phyloP scores from a whole-genome alignment of 148 eudicot genomes.

The Vaccinium vitisidaea region DNA sequence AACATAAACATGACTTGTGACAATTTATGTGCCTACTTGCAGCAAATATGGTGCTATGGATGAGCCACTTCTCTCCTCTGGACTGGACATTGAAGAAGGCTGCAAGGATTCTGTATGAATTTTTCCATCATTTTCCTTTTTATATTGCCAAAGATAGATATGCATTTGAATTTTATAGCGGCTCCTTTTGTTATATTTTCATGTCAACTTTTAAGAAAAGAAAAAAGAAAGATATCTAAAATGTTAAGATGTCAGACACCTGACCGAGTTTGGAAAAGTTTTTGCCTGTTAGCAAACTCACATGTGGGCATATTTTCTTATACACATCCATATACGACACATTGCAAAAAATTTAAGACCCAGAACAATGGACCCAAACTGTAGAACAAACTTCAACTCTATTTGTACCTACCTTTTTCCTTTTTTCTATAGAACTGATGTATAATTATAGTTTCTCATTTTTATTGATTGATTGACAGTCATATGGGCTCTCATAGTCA shows the following conservation, averaged over 20 bases:
- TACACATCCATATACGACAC: background rate
- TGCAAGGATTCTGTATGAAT: conserved; percentile 39
- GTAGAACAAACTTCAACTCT: background rate
- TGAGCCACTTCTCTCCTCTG: conserved; percentile 57
- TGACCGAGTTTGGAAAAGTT: background rate
- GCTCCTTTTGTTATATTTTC: conserved; percentile 9
- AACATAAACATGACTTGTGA: background rate
- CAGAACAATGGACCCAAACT: background rate
- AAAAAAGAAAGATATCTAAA: background rate
- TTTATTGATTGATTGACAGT: background rate
- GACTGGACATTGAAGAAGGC: conserved; percentile 49
- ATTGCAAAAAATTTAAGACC: background rate
- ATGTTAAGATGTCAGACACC: background rate
- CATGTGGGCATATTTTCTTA: background rate
- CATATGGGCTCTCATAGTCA: background rate
- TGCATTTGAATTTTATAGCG: background rate
- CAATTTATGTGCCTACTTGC: conserved; percentile 11
- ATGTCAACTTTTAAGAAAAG: background rate
- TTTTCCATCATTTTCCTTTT: conserved; percentile 8
- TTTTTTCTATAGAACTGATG: background rate
- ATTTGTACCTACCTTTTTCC: background rate
- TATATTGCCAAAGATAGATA: background rate
- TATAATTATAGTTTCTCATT: background rate
- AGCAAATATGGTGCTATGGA: conserved; percentile 39
- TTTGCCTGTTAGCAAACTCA: background rate